Percentiles rank a stretch among this genome's conserved stretches.
phyloP scores from a whole-genome alignment of 2,329 filamentous ascomycete genomes.

The Beauveria rudraprayagi region DNA sequence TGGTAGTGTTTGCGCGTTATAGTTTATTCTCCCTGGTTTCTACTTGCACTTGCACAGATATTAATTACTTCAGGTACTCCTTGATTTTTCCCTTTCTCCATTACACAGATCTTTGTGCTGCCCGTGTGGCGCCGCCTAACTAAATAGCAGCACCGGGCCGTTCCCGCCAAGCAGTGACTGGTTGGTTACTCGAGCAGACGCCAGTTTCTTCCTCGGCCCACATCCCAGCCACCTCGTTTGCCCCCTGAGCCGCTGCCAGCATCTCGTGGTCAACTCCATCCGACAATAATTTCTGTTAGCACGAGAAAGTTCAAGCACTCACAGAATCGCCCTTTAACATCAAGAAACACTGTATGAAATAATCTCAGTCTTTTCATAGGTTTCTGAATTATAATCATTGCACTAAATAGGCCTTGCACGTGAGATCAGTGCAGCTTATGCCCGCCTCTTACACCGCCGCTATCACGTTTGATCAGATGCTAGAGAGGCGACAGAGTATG shows the following conservation, averaged over 20 bases:
- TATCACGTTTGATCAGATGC: background rate
- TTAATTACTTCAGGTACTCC: no score
- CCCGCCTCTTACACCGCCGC: no score
- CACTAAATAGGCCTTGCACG: no score
- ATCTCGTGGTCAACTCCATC: slow-evolving; percentile 21
- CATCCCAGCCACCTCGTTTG: slow-evolving; percentile 21
- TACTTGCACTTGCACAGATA: background rate
- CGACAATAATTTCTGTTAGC: slow-evolving; percentile 26
- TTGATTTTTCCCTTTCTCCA: no score
- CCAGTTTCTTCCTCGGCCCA: background rate
- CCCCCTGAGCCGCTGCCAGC: slow-evolving; percentile 14
- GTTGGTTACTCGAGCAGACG: background rate
- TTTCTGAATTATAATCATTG: no score
- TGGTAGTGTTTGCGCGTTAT: no score
- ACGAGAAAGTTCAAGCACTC: background rate
- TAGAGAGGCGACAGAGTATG: background rate
- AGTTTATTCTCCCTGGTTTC: background rate
- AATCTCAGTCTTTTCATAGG: no score
- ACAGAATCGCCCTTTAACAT: no score
- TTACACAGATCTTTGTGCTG: background rate
- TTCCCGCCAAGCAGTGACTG: background rate
- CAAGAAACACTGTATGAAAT: no score
- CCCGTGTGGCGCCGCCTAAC: background rate
- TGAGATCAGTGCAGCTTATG: no score
- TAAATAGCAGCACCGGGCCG: background rate